Evolutionary conservation across 169 alveolate genomes (phyloP), one percentile per base, ranked within the genome.

Genomic region (Cryptosporidium ubiquitum): DNA sequence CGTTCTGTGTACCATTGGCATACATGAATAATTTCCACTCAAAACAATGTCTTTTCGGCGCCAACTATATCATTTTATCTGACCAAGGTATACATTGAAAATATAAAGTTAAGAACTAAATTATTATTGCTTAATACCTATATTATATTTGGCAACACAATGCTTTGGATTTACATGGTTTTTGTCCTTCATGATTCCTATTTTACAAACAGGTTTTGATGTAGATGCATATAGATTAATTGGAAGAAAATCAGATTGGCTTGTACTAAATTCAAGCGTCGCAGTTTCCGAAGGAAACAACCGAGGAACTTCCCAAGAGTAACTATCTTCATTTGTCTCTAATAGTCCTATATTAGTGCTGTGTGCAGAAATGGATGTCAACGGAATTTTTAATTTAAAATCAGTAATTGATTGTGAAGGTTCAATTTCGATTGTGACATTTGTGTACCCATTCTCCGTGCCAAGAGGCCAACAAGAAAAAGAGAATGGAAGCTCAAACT

Each of bases 401-500:
- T 79, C 51, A 26, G 58, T 29, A 20, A 64, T 57, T 23, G 37
- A 14, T 64, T 64, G 64, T 3, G 31, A 29, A 1, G 79, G 18
- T 29, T 79, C 89, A 9, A 79, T 61, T 47, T 79, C 89, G 14
- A 79, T 58, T 9, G 89, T 58, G 14, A 79, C 44, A 37, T 31
- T 79, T 16, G 42, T 42, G 10, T 18, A 26, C 47, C 89, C 89
- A 40, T 61, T 40, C 2, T 33, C 66, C 5, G 75, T 10, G 35
- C 23, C 79, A 1, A 79, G 66, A 26, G 89, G 89, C 89, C 89
- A 79, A 18, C 79, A 79, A 5, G 79, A 47, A 47, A 79, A 61
- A 42, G 75, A 40, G 29, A 79, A 61, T 26, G 89, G 89, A 42
- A 79, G 74, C 42, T 79, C 75, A 58, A 79, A 60, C n/a, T 18